Percentiles rank a stretch among this genome's conserved stretches.
These are phyloP conservation scores for Ustilago xerochloae DNA, from an alignment of 1,284 basidiomycete species.

Conservation along the genomic window DNA sequence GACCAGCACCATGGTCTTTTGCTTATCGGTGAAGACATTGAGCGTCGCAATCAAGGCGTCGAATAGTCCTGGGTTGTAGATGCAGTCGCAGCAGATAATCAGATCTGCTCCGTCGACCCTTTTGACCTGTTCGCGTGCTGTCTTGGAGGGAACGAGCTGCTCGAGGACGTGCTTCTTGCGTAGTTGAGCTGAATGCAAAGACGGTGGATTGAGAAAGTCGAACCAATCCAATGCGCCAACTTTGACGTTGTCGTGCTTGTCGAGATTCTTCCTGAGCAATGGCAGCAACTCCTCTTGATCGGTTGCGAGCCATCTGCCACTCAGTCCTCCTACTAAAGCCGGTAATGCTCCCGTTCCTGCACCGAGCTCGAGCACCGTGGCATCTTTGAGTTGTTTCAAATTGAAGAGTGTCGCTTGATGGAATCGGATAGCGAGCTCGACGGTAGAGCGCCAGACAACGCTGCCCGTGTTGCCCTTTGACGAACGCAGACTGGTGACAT, in stretches of 20 bases:
- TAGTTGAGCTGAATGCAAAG: constrained; percentile 18
- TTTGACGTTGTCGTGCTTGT: not conserved
- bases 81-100: constrained; percentile 58
- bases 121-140: not conserved
- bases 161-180: constrained; percentile 22
- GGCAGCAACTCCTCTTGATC: constrained; percentile 55
- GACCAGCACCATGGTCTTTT: constrained; percentile 49
- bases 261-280: constrained; percentile 51
- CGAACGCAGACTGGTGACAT: constrained; percentile 58
- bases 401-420: constrained; percentile 21
- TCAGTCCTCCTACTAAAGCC: constrained; percentile 24
- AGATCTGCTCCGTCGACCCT: constrained; percentile 45
- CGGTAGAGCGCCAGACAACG: constrained; percentile 60
- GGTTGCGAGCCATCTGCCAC: constrained; percentile 56
- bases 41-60: constrained; percentile 54
- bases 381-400: constrained; percentile 3
- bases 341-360: constrained; percentile 63
- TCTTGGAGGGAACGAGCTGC: constrained; percentile 5
- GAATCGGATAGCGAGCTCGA: constrained; percentile 44
- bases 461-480: constrained; percentile 61
- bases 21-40: constrained; percentile 38
- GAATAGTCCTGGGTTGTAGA: constrained; percentile 63
- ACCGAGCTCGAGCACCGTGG: constrained; percentile 58
- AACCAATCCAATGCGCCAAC: constrained; percentile 42
- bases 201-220: constrained; percentile 37